Conservation (phyloP, 352 stramenopile species). For the Pythium vanterpoolii region DNA sequence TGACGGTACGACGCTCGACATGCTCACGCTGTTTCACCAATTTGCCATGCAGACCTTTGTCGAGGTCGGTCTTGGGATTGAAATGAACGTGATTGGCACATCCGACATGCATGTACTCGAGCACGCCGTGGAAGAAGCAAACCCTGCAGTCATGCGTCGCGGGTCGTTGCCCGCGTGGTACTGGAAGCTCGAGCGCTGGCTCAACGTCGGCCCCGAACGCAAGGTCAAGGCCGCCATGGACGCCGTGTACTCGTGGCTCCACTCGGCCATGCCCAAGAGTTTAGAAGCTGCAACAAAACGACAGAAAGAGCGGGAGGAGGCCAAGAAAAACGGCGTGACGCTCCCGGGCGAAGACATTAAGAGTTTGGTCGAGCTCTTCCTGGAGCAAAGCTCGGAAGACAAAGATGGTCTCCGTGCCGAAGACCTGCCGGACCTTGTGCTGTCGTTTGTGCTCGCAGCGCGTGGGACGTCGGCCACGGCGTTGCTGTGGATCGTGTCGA, state of each 20-base stretch:
- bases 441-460: slow-evolving; percentile 65
- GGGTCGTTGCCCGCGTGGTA: slow-evolving; percentile 44
- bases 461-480: slow-evolving; percentile 69
- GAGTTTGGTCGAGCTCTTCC: slow-evolving; percentile 18
- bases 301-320: neutral
- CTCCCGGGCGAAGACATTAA: slow-evolving; percentile 1
- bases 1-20: slow-evolving; percentile 2
- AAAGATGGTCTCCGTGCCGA: slow-evolving; percentile 32
- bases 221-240: slow-evolving; percentile 27
- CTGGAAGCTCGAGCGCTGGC: slow-evolving; percentile 47
- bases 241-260: slow-evolving; percentile 36
- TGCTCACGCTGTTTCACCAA: slow-evolving; percentile 35
- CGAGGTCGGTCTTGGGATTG: slow-evolving; percentile 44
- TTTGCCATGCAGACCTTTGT: slow-evolving; percentile 56
- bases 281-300: slow-evolving; percentile 6
- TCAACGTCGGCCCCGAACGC: slow-evolving; percentile 45
- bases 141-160: slow-evolving; percentile 32
- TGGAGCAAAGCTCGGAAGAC: slow-evolving; percentile 19
- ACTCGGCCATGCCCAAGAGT: slow-evolving; percentile 32
- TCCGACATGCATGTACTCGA: slow-evolving; percentile 39
- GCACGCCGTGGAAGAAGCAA: slow-evolving; percentile 30
- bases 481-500: slow-evolving; percentile 67
- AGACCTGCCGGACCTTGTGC: slow-evolving; percentile 62
- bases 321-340: neutral
- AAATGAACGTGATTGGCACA: slow-evolving; percentile 35